Base-by-base conservation (phyloP, 2,329 filamentous ascomycete species). In the Incumbomyces delicatus region DNA sequence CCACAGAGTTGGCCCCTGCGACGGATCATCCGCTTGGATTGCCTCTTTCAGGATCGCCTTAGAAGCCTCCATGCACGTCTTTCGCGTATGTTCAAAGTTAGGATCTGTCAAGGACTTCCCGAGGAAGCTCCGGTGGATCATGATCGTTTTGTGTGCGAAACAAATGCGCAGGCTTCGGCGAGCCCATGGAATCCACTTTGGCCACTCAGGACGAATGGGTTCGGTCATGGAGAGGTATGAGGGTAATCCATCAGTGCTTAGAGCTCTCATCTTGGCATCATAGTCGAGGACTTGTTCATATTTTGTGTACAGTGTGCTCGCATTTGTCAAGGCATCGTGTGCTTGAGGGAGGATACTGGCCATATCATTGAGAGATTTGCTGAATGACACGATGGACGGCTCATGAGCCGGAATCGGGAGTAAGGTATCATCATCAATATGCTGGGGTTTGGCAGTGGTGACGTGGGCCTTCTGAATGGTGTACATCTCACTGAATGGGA, bases 111-210 rank as follows among this genome's bases (percentile, higher is more conserved):
- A 69, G 41, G 66, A 68, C 34, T 61, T 56, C 33, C 64, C 64
- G 2, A 70, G 53, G 44, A 69, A 70, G 33, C 62, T 64, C 36
- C 69, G 61, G 40, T 56, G 53, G 12, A 68, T 61, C 67, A 69
- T 70, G 49, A 71, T 69, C n/a, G 68, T 63, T 47, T 71, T 70
- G 33, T 71, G 67, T 7, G 62, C 61, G 8, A 60, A 57, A 22
- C 64, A 67, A 13, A 67, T 63, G 7, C 64, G 61, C 13, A 67
- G 55, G 22, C 64, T 57, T 35, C 62, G 60, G 45, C 64, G 59
- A 1, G 66, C 66, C 67, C 66, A 70, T 1, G 53, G 57, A 1
- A 67, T 58, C 57, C 66, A 70, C 18, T 51, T 53, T 7, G 67
- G 68, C 67, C 68, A 70, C 3, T 56, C 49, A 6, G 64, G 57